phyloP scores from a whole-genome alignment of 805 yeast species.

The Metschnikowia gruessii region DNA sequence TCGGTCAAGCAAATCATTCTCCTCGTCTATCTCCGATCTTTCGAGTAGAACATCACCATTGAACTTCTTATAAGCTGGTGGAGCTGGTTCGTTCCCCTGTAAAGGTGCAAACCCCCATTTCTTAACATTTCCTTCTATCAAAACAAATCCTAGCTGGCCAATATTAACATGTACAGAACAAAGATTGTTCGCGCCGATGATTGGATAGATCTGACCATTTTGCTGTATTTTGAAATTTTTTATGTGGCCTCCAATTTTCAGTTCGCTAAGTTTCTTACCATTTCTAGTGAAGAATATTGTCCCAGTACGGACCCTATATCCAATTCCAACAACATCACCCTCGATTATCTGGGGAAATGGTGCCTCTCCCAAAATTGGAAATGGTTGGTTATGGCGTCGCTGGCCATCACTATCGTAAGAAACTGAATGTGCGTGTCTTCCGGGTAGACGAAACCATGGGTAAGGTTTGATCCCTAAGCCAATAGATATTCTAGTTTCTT shows the following conservation, averaged over 20 bases:
- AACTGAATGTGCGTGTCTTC: slow-evolving; percentile 79
- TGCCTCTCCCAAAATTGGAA: slow-evolving; percentile 44
- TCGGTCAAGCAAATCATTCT: slow-evolving; percentile 42
- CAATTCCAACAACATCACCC: slow-evolving; percentile 94
- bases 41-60: slow-evolving; percentile 76
- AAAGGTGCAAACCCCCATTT: slow-evolving; percentile 95
- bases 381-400: slow-evolving; percentile 78
- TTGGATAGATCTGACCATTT: slow-evolving; percentile 67
- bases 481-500: slow-evolving; percentile 56
- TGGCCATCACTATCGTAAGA: slow-evolving; percentile 87
- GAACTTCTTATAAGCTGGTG: slow-evolving; percentile 86
- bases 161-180: slow-evolving; percentile 84
- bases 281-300: slow-evolving; percentile 91
- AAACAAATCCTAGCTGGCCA: slow-evolving; percentile 88
- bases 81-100: slow-evolving; percentile 85
- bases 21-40: slow-evolving; percentile 53
- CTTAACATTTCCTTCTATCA: slow-evolving; percentile 87
- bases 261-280: slow-evolving; percentile 84
- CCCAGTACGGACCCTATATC: slow-evolving; percentile 78
- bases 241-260: slow-evolving; percentile 75
- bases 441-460: slow-evolving; percentile 91
- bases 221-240: slow-evolving; percentile 59
- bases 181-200: slow-evolving; percentile 78
- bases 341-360: slow-evolving; percentile 59
- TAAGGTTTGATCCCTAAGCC: slow-evolving; percentile 88